Evolutionary conservation across 805 yeast species (phyloP).

Genomic region (Tetrapisispora nanseiensis): DNA sequence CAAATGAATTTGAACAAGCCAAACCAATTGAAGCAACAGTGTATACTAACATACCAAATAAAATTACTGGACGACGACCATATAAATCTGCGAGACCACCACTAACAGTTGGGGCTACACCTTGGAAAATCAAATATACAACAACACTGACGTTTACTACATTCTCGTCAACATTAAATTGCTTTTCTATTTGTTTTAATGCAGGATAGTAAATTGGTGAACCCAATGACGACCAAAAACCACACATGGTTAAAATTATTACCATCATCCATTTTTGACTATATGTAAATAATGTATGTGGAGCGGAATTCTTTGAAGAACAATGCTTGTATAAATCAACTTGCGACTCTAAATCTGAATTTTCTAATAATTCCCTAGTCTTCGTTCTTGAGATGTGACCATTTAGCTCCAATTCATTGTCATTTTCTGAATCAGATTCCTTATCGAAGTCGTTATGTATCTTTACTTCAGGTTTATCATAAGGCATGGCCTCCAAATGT

Average conservation of each 20-base stretch:
- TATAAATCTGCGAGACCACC: constrained; percentile 56
- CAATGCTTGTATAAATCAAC: not conserved
- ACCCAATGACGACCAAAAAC: constrained; percentile 62
- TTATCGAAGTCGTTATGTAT: not conserved
- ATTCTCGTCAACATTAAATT: constrained; percentile 47
- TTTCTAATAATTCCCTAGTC: constrained; percentile 14
- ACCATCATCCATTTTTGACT: constrained; percentile 27
- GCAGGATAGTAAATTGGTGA: constrained; percentile 81
- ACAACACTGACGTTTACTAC: constrained; percentile 62
- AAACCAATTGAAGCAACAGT: constrained; percentile 55
- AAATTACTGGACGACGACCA: constrained; percentile 65
- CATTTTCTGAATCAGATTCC: not conserved
- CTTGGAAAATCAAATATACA: constrained; percentile 65
- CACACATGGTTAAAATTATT: constrained; percentile 23
- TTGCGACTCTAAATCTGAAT: constrained; percentile 5
- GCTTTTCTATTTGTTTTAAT: constrained; percentile 43
- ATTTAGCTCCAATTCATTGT: constrained; percentile 2
- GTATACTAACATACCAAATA: constrained; percentile 46
- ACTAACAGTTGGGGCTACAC: constrained; percentile 58
- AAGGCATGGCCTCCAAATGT: not conserved
- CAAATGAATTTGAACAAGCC: constrained; percentile 49
- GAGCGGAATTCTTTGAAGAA: constrained; percentile 5
- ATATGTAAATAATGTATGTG: constrained; percentile 19
- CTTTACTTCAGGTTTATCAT: not conserved
- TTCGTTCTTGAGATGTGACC: constrained; percentile 15